phyloP scores from a whole-genome alignment of 768 basidiomycete species.

The Leccinum rimulosum region DNA sequence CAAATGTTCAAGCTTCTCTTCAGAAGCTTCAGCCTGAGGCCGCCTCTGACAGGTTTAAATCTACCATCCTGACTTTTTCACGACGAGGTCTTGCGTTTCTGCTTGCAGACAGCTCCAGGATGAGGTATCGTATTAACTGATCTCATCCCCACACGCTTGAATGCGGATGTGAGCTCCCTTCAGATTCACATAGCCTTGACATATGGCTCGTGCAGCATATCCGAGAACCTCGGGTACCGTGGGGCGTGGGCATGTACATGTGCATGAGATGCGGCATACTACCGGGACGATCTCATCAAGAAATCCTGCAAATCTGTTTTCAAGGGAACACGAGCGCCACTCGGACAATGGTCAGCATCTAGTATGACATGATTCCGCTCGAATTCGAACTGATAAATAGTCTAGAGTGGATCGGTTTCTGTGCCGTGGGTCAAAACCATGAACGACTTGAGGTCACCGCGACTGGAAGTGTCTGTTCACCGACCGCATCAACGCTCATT shows the following conservation, averaged over 20 bases:
- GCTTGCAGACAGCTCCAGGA: not conserved
- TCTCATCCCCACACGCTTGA: not conserved
- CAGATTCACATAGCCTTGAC: too few relatives aligned
- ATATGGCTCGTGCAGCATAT: not conserved
- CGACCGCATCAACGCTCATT: not conserved
- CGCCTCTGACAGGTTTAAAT: too few relatives aligned
- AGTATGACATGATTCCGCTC: too few relatives aligned
- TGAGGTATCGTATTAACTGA: not conserved
- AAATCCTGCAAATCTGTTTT: not conserved
- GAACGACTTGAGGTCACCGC: not conserved
- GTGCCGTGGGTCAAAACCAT: not conserved
- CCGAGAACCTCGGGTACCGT: not conserved
- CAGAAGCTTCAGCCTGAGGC: not conserved
- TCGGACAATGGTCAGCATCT: constrained; percentile 1
- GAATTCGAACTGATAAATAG: not conserved
- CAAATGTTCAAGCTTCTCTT: not conserved
- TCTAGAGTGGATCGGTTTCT: not conserved
- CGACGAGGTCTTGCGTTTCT: not conserved
- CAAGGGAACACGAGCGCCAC: not conserved
- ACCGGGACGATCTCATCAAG: not conserved
- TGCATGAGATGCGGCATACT: not conserved
- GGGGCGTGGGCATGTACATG: not conserved
- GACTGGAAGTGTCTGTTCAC: not conserved
- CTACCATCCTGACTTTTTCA: not conserved
- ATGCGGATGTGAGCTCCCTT: not conserved